Conservation (phyloP, 306 rosid species). For the Inga laurina region DNA sequence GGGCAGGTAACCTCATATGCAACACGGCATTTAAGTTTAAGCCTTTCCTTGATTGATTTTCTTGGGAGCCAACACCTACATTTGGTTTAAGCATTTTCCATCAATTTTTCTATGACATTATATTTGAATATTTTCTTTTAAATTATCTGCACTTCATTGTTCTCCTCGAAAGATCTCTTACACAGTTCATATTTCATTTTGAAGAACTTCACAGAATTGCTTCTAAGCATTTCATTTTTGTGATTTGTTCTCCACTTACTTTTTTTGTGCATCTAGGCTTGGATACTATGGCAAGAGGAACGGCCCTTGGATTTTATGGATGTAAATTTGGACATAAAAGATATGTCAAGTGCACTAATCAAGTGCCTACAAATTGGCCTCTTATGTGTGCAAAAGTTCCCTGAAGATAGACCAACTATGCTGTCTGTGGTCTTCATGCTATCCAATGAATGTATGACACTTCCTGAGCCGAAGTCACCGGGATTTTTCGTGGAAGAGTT, state of each 20-base stretch:
- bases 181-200: too few relatives aligned
- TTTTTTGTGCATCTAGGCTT: constrained; percentile 25
- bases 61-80: background rate
- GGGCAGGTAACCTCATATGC: constrained; percentile 31
- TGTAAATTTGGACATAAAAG: background rate
- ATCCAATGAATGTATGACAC: constrained; percentile 24
- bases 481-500: background rate
- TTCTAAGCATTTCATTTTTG: background rate
- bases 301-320: constrained; percentile 31
- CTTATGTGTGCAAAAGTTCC: constrained; percentile 44
- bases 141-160: background rate
- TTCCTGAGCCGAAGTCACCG: constrained; percentile 28
- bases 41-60: background rate
- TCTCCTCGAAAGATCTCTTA: background rate
- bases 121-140: background rate
- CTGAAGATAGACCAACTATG: constrained; percentile 51
- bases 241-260: background rate
- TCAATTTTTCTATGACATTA: background rate
- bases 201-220: too few relatives aligned
- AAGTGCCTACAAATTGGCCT: constrained; percentile 54
- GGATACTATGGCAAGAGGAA: constrained; percentile 37
- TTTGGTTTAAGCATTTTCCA: background rate
- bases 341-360: constrained; percentile 28
- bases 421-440: constrained; percentile 45
- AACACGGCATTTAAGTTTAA: background rate